Percentiles rank a stretch among this genome's conserved stretches.
phyloP scores from a whole-genome alignment of 306 rosid species.

The Prinsepia uniflora region DNA sequence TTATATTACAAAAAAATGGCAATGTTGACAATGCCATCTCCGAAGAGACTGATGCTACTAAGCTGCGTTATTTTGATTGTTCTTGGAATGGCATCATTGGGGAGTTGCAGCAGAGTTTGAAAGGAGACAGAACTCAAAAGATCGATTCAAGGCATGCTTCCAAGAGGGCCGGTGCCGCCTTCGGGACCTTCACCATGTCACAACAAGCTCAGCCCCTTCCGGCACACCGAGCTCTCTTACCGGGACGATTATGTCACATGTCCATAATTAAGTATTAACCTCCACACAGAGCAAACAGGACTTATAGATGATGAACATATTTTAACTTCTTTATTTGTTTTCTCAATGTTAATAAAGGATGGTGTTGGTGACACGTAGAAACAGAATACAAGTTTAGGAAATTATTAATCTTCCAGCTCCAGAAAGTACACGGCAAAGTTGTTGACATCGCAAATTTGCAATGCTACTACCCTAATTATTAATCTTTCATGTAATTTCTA shows the following conservation, averaged over 20 bases:
- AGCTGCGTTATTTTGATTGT: slow-evolving; percentile 23
- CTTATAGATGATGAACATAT: not conserved
- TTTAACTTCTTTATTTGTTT: not conserved
- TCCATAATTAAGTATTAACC: slow-evolving; percentile 33
- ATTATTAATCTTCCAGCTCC: too few species aligned
- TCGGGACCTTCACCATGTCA: slow-evolving; percentile 76
- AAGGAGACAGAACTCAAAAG: slow-evolving; percentile 23
- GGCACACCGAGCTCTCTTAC: slow-evolving; percentile 21
- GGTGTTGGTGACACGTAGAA: too few species aligned
- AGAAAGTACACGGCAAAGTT: too few species aligned
- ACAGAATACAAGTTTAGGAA: too few species aligned
- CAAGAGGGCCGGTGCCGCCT: slow-evolving; percentile 68
- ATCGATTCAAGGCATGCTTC: slow-evolving; percentile 34
- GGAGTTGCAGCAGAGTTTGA: slow-evolving; percentile 35
- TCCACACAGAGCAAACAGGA: not conserved
- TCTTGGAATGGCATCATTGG: slow-evolving; percentile 26
- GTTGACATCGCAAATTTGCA: too few species aligned
- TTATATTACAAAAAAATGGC: not conserved
- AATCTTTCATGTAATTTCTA: too few species aligned
- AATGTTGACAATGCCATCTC: not conserved
- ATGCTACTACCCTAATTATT: too few species aligned
- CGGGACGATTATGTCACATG: slow-evolving; percentile 38
- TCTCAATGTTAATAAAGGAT: too few species aligned
- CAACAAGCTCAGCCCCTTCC: slow-evolving; percentile 43
- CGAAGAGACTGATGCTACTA: not conserved